Conservation (phyloP, 176 grass and related monocot species). For the Tillandsia leiboldiana region DNA sequence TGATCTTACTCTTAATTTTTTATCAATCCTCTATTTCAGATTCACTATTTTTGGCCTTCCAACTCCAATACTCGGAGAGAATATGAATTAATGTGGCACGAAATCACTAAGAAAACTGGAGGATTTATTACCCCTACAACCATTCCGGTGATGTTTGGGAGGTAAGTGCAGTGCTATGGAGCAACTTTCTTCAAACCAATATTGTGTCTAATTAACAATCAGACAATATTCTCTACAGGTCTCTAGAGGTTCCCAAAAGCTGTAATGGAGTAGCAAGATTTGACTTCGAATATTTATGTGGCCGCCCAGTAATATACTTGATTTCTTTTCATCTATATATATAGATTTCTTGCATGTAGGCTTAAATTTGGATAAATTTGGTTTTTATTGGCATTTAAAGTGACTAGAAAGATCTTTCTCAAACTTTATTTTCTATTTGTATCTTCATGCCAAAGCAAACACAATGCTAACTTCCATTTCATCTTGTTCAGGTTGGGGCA, state of each 20-base stretch:
- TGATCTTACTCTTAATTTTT: neutral
- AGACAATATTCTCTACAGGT: constrained; percentile 35
- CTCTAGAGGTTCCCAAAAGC: constrained; percentile 82
- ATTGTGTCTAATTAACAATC: constrained; percentile 15
- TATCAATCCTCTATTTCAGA: constrained; percentile 25
- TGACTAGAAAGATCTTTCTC: neutral
- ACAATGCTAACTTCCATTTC: neutral
- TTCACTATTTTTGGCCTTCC: constrained; percentile 73
- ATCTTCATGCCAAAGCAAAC: neutral
- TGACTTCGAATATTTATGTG: constrained; percentile 84
- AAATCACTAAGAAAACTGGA: constrained; percentile 34
- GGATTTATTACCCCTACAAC: constrained; percentile 29
- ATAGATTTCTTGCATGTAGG: constrained; percentile 2
- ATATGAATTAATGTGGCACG: constrained; percentile 62
- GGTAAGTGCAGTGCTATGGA: constrained; percentile 27
- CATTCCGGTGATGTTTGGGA: constrained; percentile 96
- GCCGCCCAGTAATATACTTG: constrained; percentile 62
- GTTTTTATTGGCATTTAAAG: neutral
- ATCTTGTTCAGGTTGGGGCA: constrained; percentile 56
- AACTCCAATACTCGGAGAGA: constrained; percentile 36
- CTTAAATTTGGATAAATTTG: constrained; percentile 6
- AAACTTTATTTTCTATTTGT: no score
- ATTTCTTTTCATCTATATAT: constrained; percentile 15
- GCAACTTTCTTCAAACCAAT: constrained; percentile 18
- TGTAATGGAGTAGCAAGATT: constrained; percentile 80